Conservation (phyloP, 805 yeast species). For the Nakazawaea ambrosiae region DNA sequence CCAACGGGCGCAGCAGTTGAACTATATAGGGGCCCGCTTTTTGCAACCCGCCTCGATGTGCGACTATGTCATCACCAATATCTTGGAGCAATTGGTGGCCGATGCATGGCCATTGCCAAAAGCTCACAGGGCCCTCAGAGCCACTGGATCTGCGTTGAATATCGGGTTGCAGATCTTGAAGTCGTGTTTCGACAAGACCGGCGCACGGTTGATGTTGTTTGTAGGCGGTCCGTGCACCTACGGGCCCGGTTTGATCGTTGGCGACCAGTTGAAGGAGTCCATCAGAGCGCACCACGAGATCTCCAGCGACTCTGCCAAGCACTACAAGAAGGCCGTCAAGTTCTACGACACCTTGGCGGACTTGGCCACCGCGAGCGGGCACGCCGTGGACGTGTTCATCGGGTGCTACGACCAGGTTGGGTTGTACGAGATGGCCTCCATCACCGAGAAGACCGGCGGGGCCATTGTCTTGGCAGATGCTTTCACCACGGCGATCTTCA, state of each 20-base stretch:
- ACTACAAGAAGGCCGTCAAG: slow-evolving; percentile 34
- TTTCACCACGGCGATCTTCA: slow-evolving; percentile 60
- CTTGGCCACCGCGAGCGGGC: slow-evolving; percentile 40
- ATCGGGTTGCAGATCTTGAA: slow-evolving; percentile 34
- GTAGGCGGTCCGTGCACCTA: slow-evolving; percentile 59
- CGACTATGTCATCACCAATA: slow-evolving; percentile 42
- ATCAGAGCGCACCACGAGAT: slow-evolving; percentile 63
- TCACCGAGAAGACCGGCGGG: slow-evolving; percentile 57
- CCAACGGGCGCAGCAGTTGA: slow-evolving; percentile 15
- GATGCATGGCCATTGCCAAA: slow-evolving; percentile 42
- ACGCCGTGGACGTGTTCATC: slow-evolving; percentile 49
- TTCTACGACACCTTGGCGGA: slow-evolving; percentile 46
- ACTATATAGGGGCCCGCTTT: slow-evolving; percentile 29
- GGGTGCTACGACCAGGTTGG: slow-evolving; percentile 71
- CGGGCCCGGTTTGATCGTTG: slow-evolving; percentile 60
- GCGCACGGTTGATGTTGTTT: slow-evolving; percentile 48
- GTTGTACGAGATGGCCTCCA: slow-evolving; percentile 54
- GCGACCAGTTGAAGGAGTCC: slow-evolving; percentile 49
- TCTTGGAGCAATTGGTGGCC: slow-evolving; percentile 40
- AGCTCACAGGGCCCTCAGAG: slow-evolving; percentile 41
- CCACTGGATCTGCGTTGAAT: slow-evolving; percentile 56
- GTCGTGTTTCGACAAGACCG: slow-evolving; percentile 35
- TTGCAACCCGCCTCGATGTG: slow-evolving; percentile 40
- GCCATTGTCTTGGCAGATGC: slow-evolving; percentile 56
- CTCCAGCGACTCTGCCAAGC: slow-evolving; percentile 33